Evolutionary conservation across 2,329 filamentous ascomycete species (phyloP), one percentile per base, ranked within the genome.

Genomic region (Ophiostoma piceae): DNA sequence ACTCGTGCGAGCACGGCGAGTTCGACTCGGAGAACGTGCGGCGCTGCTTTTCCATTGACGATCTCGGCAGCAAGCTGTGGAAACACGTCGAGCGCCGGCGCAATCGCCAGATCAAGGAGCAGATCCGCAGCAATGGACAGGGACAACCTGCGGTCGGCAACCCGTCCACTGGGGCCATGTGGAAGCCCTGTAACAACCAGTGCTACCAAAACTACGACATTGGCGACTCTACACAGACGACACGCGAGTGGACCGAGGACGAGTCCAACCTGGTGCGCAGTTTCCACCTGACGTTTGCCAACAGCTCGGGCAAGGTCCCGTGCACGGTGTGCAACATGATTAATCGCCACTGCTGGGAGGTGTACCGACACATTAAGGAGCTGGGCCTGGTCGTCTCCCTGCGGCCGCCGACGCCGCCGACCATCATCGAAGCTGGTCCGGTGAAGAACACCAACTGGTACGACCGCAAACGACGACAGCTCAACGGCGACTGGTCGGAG

Each of bases 1-100:
- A 87, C 75, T 86, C 85, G 14, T 88, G 86, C 71, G 86, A 88
- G 74, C 86, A 88, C 72, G 86, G 85, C 65, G 85, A 87, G 69
- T 87, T 86, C 68, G 83, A 85, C 69, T 76, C 78, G 7, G 82
- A 84, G 67, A 84, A 85, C 71, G 84, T 86, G 74, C 81, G 83
- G 43, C 84, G 81, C 66, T 78, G 82, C 2, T 84, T 87, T 74
- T 85, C 84, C 2, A 78, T 87, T n/a, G 82, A 83, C 51, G 73
- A 73, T 41, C 68, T 71, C 1, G 72, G 72, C 54, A 67, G 71
- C 0, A 73, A 72, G 64, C 67, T 74, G n/a, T 71, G 64, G 67
- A 71, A 71, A 65, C 70, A 72, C 39, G 70, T 75, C 7, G 71
- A 74, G 67, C 70, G 68, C 16, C 74, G 73, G 7, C 71, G 70